Percentiles rank a stretch among this genome's conserved stretches.
phyloP scores from a whole-genome alignment of 805 yeast species.

The Tanozyma kutaoensis region DNA sequence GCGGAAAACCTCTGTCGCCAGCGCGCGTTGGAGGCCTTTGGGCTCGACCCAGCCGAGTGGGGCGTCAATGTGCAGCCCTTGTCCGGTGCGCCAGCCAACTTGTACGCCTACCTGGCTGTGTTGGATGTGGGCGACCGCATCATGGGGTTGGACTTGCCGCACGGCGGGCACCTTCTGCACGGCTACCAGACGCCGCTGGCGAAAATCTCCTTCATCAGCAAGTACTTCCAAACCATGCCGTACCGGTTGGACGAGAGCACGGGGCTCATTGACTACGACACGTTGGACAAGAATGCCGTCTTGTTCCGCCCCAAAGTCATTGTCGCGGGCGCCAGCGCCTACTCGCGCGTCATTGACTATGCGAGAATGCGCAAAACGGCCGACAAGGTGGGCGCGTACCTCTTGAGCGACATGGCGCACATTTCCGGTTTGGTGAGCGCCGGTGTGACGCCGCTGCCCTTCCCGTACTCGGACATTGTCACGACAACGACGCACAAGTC shows the following conservation, averaged over 20 bases:
- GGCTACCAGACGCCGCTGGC: slow-evolving; percentile 93
- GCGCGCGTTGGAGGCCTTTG: slow-evolving; percentile 87
- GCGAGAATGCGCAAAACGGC: slow-evolving; percentile 94
- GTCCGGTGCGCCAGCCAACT: slow-evolving; percentile 96
- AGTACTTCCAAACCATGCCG: slow-evolving; percentile 97
- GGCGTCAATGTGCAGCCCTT: slow-evolving; percentile 96
- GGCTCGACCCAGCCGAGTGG: slow-evolving; percentile 73
- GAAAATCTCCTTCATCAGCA: slow-evolving; percentile 91
- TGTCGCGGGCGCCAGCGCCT: slow-evolving; percentile 98
- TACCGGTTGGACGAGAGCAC: slow-evolving; percentile 87
- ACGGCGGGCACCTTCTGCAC: slow-evolving; percentile 97
- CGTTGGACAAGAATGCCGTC: slow-evolving; percentile 80
- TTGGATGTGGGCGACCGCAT: slow-evolving; percentile 92
- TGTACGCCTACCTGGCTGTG: slow-evolving; percentile 91
- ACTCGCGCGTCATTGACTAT: slow-evolving; percentile 93
- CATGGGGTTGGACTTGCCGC: slow-evolving; percentile 97
- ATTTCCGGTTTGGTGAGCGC: slow-evolving; percentile 94
- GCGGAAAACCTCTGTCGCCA: slow-evolving; percentile 87
- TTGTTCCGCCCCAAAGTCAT: slow-evolving; percentile 92
- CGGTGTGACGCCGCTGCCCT: slow-evolving; percentile 91
- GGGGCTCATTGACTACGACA: slow-evolving; percentile 93
- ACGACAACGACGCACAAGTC: slow-evolving; percentile 99
- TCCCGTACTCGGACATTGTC: slow-evolving; percentile 93
- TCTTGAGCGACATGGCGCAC: slow-evolving; percentile 97
- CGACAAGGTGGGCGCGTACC: slow-evolving; percentile 93